Evolutionary conservation across 495 filamentous ascomycete species (phyloP).

Genomic region (Penicillium nucicola): DNA sequence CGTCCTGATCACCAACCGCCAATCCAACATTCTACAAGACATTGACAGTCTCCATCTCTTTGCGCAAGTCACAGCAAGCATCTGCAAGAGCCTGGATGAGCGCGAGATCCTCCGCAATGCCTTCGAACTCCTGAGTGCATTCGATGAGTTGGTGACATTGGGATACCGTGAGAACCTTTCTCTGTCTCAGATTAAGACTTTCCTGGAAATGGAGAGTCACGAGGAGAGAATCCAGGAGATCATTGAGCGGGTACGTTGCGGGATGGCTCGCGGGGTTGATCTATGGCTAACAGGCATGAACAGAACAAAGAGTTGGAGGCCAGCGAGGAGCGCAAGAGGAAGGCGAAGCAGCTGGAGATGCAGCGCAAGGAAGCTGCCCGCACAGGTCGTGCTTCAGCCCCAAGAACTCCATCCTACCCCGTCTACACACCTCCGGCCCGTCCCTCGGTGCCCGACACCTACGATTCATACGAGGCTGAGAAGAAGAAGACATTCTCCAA

Average conservation of each 20-base stretch:
- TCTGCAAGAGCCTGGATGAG: conserved; percentile 94
- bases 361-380: conserved; percentile 89
- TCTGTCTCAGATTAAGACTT: conserved; percentile 94
- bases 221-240: conserved; percentile 98
- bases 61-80: conserved; percentile 91
- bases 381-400: conserved; percentile 52
- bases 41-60: conserved; percentile 98
- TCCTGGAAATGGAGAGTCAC: conserved; percentile 98
- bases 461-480: conserved; percentile 91
- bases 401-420: conserved; percentile 77
- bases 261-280: not conserved
- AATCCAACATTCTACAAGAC: conserved; percentile 98
- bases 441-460: conserved; percentile 71
- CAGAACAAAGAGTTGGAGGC: conserved; percentile 98
- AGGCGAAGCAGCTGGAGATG: conserved; percentile 96
- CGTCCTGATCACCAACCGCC: conserved; percentile 97
- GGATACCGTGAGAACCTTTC: conserved; percentile 96
- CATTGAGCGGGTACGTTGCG: conserved; percentile 71
- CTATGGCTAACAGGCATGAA: conserved; percentile 15
- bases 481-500: conserved; percentile 84
- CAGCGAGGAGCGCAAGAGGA: conserved; percentile 93
- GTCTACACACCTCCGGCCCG: conserved; percentile 82
- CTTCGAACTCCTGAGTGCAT: conserved; percentile 91
- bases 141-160: conserved; percentile 92
- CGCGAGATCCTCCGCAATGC: conserved; percentile 91